Conservation (phyloP, 345 rosid species). For the Excoecaria agallocha region DNA sequence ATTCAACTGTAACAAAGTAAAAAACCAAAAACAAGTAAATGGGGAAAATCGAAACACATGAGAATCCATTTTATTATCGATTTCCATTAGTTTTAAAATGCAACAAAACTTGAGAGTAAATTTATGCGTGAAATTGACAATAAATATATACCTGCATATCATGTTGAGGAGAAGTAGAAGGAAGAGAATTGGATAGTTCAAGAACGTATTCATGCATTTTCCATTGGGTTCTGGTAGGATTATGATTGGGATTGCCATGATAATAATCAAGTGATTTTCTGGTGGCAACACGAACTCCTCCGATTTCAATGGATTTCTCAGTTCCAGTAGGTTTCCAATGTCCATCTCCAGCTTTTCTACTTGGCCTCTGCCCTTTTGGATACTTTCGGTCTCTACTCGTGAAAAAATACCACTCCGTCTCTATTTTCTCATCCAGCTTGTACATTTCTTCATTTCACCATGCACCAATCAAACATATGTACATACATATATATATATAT, state of each 20-base stretch:
- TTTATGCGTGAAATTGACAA: no score
- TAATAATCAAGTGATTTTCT: constrained; percentile 9
- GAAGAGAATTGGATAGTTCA: neutral
- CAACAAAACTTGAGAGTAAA: no score
- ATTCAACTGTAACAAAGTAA: neutral
- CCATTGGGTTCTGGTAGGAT: neutral
- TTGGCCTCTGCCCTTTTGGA: neutral
- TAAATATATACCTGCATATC: neutral
- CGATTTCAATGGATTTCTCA: neutral
- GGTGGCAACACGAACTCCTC: neutral
- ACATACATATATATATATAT: neutral
- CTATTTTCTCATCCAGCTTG: neutral
- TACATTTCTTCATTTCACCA: neutral
- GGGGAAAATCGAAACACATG: neutral
- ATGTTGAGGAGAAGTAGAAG: neutral
- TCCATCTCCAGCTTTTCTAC: neutral
- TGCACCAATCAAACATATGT: neutral
- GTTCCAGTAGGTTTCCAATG: neutral
- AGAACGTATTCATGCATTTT: constrained; percentile 13
- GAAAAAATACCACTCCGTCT: constrained; percentile 1
- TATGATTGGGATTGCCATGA: neutral
- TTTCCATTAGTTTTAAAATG: neutral
- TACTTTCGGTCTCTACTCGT: neutral
- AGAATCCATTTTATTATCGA: neutral
- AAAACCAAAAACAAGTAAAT: neutral